A percentile compares a stretch with the other conserved stretches of the same genome.
phyloP scores from a whole-genome alignment of 192 early-diverging fungal species.

The Rhizophagus prolifer region DNA sequence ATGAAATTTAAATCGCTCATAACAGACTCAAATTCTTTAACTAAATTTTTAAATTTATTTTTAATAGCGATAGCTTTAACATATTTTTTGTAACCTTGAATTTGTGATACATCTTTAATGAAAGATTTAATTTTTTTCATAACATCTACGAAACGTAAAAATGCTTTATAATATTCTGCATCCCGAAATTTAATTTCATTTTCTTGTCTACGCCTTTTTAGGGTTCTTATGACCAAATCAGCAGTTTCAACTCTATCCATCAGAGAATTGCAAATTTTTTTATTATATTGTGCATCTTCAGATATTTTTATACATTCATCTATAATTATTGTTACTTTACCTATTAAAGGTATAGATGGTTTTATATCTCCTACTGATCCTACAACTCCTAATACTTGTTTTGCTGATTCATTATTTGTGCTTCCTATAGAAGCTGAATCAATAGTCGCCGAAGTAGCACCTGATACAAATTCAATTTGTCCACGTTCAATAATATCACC shows the following conservation, averaged over 20 bases:
- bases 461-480: no score
- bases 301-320: conserved; percentile 15
- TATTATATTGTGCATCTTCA: conserved; percentile 29
- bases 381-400: not conserved
- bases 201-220: conserved; percentile 17
- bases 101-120: conserved; percentile 13
- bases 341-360: conserved; percentile 25
- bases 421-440: not conserved
- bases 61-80: not conserved
- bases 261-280: conserved; percentile 25
- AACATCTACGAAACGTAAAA: conserved; percentile 10
- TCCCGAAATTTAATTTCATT: conserved; percentile 9
- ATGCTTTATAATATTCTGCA: conserved; percentile 6
- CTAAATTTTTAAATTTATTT: conserved; percentile 2
- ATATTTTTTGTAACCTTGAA: conserved; percentile 25
- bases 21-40: conserved; percentile 11
- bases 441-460: no score
- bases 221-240: not conserved
- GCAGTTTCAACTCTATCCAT: conserved; percentile 19
- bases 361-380: conserved; percentile 7
- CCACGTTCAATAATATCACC: conserved; percentile 9
- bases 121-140: conserved; percentile 26
- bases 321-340: not conserved
- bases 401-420: not conserved
- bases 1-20: conserved; percentile 7